A percentile compares a stretch with the other conserved stretches of the same genome.
Evolutionary conservation across 495 filamentous ascomycete species (phyloP).

Genomic region (Penicillium roqueforti): DNA sequence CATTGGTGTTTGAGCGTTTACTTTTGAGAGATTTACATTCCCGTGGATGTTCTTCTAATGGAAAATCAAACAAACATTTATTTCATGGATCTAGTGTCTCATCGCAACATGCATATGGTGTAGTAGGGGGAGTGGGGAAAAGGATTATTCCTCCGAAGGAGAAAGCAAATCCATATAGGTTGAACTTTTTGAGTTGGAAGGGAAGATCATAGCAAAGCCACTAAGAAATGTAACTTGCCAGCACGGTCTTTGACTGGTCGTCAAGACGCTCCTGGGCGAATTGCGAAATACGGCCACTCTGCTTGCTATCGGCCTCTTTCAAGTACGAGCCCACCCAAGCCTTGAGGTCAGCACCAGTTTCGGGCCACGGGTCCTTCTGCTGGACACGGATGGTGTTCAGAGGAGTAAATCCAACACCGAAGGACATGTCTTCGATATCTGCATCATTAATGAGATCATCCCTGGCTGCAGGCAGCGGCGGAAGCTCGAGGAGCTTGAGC

Average conservation of each 20-base stretch:
- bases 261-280: slow-evolving; percentile 57
- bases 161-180: background rate
- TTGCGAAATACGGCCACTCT: slow-evolving; percentile 49
- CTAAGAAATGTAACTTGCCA: slow-evolving; percentile 54
- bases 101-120: slow-evolving; percentile 11
- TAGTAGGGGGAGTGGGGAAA: background rate
- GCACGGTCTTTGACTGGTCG: slow-evolving; percentile 50
- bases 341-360: slow-evolving; percentile 70
- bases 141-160: background rate
- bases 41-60: background rate
- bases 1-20: background rate
- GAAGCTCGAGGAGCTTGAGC: slow-evolving; percentile 81
- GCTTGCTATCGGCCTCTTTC: slow-evolving; percentile 54
- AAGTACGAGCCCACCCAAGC: slow-evolving; percentile 73
- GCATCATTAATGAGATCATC: slow-evolving; percentile 78
- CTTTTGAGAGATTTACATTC: background rate
- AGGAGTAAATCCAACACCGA: slow-evolving; percentile 88
- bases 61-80: slow-evolving; percentile 4
- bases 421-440: slow-evolving; percentile 90
- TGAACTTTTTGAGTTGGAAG: slow-evolving; percentile 4
- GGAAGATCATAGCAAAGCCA: background rate
- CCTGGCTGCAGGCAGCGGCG: slow-evolving; percentile 64
- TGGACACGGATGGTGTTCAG: slow-evolving; percentile 78
- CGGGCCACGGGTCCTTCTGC: slow-evolving; percentile 71
- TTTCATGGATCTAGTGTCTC: slow-evolving; percentile 14